Evolutionary conservation across 2,329 filamentous ascomycete genomes (phyloP).

Genomic region (Malbranchea zuffiana): DNA sequence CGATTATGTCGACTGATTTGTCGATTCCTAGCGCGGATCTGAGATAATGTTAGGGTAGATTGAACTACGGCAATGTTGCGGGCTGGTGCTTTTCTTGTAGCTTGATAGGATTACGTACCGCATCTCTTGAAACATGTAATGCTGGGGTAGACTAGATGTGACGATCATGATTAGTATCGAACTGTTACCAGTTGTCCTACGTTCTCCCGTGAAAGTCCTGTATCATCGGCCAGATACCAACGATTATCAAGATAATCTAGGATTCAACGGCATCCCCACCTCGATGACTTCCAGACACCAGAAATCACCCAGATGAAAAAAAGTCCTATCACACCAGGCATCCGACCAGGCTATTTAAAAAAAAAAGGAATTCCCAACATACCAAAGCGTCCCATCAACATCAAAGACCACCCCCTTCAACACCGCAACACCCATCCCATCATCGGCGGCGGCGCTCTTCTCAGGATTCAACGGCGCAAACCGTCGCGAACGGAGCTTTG

Average conservation of each 20-base stretch:
- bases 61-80: background rate
- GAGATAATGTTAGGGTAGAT: conserved; percentile 1
- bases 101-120: conserved; percentile 33
- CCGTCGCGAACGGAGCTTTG: conserved; percentile 23
- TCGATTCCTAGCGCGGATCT: conserved; percentile 57
- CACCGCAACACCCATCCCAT: conserved; percentile 26
- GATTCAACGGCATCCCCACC: no score
- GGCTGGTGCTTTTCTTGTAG: background rate
- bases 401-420: conserved; percentile 67
- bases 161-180: background rate
- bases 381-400: conserved; percentile 92
- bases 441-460: conserved; percentile 8
- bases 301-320: conserved; percentile 2
- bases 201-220: background rate
- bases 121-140: conserved; percentile 93
- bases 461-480: conserved; percentile 42
- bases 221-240: no score
- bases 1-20: conserved; percentile 69
- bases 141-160: conserved; percentile 70
- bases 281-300: background rate
- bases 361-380: conserved; percentile 25
- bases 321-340: background rate
- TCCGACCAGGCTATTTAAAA: conserved; percentile 10
- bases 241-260: no score
- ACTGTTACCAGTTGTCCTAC: background rate